Evolutionary conservation across 208 protist genomes (phyloP).

Genomic region (Porcisia hertigi): DNA sequence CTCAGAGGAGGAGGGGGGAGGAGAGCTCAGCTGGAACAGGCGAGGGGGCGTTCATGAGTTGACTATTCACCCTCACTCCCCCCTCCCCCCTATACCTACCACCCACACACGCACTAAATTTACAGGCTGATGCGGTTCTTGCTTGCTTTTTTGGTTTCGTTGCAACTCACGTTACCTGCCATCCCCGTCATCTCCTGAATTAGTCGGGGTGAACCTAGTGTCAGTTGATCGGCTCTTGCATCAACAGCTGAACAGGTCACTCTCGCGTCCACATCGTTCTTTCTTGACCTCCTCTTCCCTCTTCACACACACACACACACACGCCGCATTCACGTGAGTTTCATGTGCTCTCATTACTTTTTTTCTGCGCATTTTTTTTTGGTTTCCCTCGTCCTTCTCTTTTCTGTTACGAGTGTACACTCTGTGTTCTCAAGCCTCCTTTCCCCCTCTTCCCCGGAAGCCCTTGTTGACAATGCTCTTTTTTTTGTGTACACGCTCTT

Average conservation of each 20-base stretch:
- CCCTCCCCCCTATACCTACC: not conserved
- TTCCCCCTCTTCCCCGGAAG: not conserved
- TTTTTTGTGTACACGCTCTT: not conserved
- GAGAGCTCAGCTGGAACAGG: not conserved
- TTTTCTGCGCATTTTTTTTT: not conserved
- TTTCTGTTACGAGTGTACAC: not conserved
- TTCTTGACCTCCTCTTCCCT: not conserved
- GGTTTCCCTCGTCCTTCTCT: not conserved
- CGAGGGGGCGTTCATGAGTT: not conserved
- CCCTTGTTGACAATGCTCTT: too few species aligned
- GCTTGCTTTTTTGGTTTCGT: not conserved
- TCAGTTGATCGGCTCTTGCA: not conserved
- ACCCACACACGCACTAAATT: not conserved
- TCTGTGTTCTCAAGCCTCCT: not conserved
- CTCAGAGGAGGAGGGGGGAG: not conserved
- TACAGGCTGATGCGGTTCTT: not conserved
- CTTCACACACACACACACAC: not conserved
- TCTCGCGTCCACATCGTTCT: not conserved
- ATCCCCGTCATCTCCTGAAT: not conserved
- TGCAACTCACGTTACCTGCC: not conserved
- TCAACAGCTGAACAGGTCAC: not conserved
- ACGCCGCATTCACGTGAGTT: not conserved
- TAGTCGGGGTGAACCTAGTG: not conserved
- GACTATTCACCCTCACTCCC: not conserved
- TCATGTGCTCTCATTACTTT: not conserved